Evolutionary conservation across 148 eudicot species (phyloP).

Genomic region (Tetragonia tetragonoides): DNA sequence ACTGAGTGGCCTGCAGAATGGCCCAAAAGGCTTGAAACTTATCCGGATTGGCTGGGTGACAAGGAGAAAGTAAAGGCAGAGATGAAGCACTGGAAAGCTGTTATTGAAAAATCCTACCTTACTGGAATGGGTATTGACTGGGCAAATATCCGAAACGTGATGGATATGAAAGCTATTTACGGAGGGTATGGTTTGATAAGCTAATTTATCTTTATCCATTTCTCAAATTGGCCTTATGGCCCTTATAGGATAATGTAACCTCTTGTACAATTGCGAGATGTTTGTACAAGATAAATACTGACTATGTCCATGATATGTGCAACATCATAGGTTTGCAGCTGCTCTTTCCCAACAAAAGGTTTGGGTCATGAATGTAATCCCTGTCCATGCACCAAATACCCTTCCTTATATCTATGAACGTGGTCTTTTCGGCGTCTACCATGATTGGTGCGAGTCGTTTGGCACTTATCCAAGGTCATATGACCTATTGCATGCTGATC

Average conservation of each 20-base stretch:
- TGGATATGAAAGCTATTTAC: slow-evolving; percentile 94
- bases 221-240: not conserved
- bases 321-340: slow-evolving; percentile 77
- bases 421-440: slow-evolving; percentile 85
- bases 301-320: not conserved
- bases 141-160: slow-evolving; percentile 77
- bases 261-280: not conserved
- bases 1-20: slow-evolving; percentile 98
- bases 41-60: slow-evolving; percentile 85
- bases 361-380: slow-evolving; percentile 98
- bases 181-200: slow-evolving; percentile 68
- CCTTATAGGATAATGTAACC: not conserved
- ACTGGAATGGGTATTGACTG: slow-evolving; percentile 86
- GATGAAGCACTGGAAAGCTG: slow-evolving; percentile 74
- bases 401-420: slow-evolving; percentile 90
- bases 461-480: slow-evolving; percentile 94
- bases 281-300: not conserved
- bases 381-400: slow-evolving; percentile 90
- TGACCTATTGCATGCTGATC: slow-evolving; percentile 95
- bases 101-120: slow-evolving; percentile 76
- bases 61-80: slow-evolving; percentile 77
- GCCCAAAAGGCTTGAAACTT: slow-evolving; percentile 88
- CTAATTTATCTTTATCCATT: not conserved
- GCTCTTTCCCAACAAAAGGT: slow-evolving; percentile 72
- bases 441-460: slow-evolving; percentile 98